phyloP scores from a whole-genome alignment of 306 rosid species.

The Pueraria montana region DNA sequence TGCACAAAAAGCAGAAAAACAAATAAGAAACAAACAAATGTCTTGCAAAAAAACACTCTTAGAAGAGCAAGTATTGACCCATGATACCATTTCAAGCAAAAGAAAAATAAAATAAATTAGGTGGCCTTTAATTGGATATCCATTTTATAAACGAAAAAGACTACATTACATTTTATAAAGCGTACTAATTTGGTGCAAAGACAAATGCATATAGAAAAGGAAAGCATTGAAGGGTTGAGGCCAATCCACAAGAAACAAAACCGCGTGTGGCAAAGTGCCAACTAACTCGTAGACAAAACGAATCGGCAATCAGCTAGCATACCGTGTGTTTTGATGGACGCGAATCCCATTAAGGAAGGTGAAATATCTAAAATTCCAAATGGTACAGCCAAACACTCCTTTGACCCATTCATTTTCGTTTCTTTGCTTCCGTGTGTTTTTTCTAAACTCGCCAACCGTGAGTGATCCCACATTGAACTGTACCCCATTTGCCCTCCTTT shows the following conservation, averaged over 20 bases:
- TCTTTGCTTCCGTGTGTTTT: not conserved
- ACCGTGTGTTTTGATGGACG: not conserved
- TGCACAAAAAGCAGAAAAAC: too few species aligned
- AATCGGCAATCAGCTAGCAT: not conserved
- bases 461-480: constrained; percentile 29
- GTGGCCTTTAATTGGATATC: too few species aligned
- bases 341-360: not conserved
- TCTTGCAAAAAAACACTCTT: too few species aligned
- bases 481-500: constrained; percentile 14
- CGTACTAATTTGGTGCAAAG: too few species aligned
- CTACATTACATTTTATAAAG: too few species aligned
- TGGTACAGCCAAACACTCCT: constrained; percentile 36
- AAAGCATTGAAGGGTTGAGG: too few species aligned
- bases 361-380: not conserved
- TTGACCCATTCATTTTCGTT: constrained; percentile 16
- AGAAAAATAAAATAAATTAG: too few species aligned
- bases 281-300: constrained; percentile 24
- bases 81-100: too few species aligned
- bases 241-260: constrained; percentile 22
- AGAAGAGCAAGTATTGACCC: too few species aligned
- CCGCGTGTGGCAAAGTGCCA: constrained; percentile 39
- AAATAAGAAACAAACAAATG: too few species aligned
- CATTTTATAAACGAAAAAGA: too few species aligned
- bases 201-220: too few species aligned
- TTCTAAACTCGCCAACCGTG: constrained; percentile 19